Percentiles rank a stretch among this genome's conserved stretches.
These are phyloP conservation scores for Colletotrichum melonis DNA, from an alignment of 2,329 filamentous ascomycete genomes.

Conservation along the genomic window DNA sequence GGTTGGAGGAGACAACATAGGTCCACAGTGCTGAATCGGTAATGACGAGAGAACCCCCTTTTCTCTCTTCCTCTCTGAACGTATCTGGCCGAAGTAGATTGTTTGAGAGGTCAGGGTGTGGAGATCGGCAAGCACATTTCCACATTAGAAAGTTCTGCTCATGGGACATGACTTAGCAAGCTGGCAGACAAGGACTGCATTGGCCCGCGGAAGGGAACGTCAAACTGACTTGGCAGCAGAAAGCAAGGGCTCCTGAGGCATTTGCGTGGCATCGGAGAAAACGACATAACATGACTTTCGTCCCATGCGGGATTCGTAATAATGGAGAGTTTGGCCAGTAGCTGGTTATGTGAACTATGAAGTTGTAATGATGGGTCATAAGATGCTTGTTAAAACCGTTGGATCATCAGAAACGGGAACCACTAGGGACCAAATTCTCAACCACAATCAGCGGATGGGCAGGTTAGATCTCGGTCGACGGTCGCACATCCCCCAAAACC, in stretches of 20 bases:
- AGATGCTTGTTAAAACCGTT: background rate
- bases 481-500: background rate
- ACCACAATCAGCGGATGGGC: background rate
- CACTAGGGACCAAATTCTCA: background rate
- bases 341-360: background rate
- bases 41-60: constrained; percentile 1
- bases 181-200: background rate
- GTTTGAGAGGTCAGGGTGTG: background rate
- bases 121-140: background rate
- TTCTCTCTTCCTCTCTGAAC: background rate
- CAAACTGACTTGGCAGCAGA: background rate
- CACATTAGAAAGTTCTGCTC: background rate
- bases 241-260: too few relatives aligned
- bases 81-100: background rate
- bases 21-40: constrained; percentile 1
- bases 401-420: background rate
- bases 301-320: background rate
- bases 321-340: background rate
- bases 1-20: background rate
- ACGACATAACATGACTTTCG: background rate
- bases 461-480: background rate
- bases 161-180: background rate
- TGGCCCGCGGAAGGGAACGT: background rate
- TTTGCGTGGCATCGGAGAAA: background rate
- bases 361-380: background rate